Evolutionary conservation across 2,329 filamentous ascomycete genomes (phyloP).

Genomic region (Trichoderma koningii): DNA sequence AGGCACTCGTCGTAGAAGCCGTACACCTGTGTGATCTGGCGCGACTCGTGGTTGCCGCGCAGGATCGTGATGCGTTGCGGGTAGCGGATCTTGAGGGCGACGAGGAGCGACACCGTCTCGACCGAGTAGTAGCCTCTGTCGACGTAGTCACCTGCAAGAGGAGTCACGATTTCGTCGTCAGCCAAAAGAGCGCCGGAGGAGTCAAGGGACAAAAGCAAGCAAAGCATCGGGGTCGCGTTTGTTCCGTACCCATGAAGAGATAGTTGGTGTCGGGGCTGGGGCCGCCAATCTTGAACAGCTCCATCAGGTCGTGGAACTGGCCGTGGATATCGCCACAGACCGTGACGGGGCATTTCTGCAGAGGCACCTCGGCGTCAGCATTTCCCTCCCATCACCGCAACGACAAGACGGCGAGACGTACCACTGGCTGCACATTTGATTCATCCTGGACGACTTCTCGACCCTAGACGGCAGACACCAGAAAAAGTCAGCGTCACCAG

Average conservation of each 20-base stretch:
- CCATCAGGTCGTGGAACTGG: slow-evolving; percentile 98
- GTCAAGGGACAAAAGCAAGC: background rate
- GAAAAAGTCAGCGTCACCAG: slow-evolving; percentile 23
- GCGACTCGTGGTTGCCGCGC: slow-evolving; percentile 97
- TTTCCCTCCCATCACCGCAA: background rate
- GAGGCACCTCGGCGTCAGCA: background rate
- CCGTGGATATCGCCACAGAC: slow-evolving; percentile 99
- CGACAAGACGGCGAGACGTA: slow-evolving; percentile 50
- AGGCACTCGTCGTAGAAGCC: slow-evolving; percentile 99
- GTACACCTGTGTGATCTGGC: slow-evolving; percentile 98
- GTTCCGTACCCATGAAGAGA: slow-evolving; percentile 87
- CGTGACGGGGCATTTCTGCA: slow-evolving; percentile 94
- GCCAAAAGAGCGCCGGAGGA: background rate
- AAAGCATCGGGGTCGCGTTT: slow-evolving; percentile 11
- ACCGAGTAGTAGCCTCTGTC: slow-evolving; percentile 99
- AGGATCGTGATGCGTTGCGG: slow-evolving; percentile 97
- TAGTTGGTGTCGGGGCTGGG: slow-evolving; percentile 99
- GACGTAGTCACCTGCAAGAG: slow-evolving; percentile 81
- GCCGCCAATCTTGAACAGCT: slow-evolving; percentile 98
- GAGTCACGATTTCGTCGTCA: background rate
- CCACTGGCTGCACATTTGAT: slow-evolving; percentile 98
- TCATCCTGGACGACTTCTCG: slow-evolving; percentile 96
- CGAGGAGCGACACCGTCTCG: slow-evolving; percentile 94
- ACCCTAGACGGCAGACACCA: slow-evolving; percentile 58
- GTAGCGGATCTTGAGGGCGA: slow-evolving; percentile 97